These are phyloP conservation scores for Tuctoria greenei DNA, from an alignment of 176 grass and related monocot species.

Conservation along the genomic window DNA sequence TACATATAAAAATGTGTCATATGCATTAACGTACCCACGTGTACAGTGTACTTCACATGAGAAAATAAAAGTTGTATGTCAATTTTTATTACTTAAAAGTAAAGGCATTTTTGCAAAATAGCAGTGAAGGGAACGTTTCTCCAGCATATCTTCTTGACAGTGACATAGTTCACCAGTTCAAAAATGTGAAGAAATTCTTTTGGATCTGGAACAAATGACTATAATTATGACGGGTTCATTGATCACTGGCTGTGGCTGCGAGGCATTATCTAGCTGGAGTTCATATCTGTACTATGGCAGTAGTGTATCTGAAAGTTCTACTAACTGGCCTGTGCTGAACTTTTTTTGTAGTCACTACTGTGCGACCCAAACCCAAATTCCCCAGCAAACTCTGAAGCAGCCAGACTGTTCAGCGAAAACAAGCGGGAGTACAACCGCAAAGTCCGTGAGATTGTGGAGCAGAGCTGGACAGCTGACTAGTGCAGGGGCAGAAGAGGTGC, in stretches of 20 bases:
- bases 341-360: constrained; percentile 73
- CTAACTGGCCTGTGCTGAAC: not conserved
- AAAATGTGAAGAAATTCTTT: not conserved
- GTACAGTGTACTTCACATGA: not conserved
- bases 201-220: not conserved
- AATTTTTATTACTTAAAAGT: not conserved
- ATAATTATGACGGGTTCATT: constrained; percentile 5
- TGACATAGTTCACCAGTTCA: not conserved
- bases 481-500: not conserved
- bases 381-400: constrained; percentile 91
- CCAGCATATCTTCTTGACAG: not conserved
- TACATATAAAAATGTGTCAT: not conserved
- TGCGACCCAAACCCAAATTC: constrained; percentile 96
- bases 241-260: not conserved
- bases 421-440: constrained; percentile 97
- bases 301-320: not conserved
- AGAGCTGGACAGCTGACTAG: constrained; percentile 98
- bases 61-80: not conserved
- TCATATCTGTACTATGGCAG: not conserved
- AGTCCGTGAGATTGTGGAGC: constrained; percentile 87
- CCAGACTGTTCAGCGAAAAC: constrained; percentile 91
- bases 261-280: not conserved
- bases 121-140: not conserved
- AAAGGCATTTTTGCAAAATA: not conserved
- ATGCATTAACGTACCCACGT: not conserved